These are phyloP conservation scores for Pseudocercospora macadamiae DNA, from an alignment of 2,329 filamentous ascomycete species.

Conservation along the genomic window DNA sequence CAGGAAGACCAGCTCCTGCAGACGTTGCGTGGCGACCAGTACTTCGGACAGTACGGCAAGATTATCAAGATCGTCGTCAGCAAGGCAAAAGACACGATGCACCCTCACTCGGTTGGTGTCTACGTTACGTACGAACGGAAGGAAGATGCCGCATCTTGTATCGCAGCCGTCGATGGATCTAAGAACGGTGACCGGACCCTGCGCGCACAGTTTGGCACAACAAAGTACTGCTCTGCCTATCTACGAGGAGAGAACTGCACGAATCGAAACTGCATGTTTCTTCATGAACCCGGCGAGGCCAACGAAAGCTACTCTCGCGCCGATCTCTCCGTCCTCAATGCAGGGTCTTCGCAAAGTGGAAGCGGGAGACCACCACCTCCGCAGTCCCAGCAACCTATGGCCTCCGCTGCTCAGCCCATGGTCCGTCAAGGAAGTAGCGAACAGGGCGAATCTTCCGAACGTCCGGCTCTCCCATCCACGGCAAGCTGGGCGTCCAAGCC, in stretches of 20 bases:
- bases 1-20: constrained; percentile 90
- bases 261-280: constrained; percentile 95
- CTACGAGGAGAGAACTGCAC: constrained; percentile 91
- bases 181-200: constrained; percentile 85
- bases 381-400: constrained; percentile 54
- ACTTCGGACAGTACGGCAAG: constrained; percentile 97
- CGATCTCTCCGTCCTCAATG: constrained; percentile 93
- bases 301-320: constrained; percentile 95
- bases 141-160: constrained; percentile 86
- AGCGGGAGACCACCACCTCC: constrained; percentile 57
- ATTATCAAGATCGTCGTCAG: constrained; percentile 99
- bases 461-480: constrained; percentile 87
- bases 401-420: constrained; percentile 64
- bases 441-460: constrained; percentile 57
- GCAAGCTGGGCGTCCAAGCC: constrained; percentile 85
- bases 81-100: constrained; percentile 78
- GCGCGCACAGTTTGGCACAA: constrained; percentile 80
- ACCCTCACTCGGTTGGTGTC: constrained; percentile 86
- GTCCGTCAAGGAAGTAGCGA: constrained; percentile 57
- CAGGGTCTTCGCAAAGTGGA: constrained; percentile 75
- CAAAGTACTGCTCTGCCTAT: constrained; percentile 98
- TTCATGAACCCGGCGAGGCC: constrained; percentile 97
- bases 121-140: constrained; percentile 98
- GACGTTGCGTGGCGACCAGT: constrained; percentile 85
- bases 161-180: constrained; percentile 88